A percentile compares a stretch with the other conserved stretches of the same genome.
Conservation (phyloP, 1,284 basidiomycete genomes). For the Trichosporon sp. region DNA sequence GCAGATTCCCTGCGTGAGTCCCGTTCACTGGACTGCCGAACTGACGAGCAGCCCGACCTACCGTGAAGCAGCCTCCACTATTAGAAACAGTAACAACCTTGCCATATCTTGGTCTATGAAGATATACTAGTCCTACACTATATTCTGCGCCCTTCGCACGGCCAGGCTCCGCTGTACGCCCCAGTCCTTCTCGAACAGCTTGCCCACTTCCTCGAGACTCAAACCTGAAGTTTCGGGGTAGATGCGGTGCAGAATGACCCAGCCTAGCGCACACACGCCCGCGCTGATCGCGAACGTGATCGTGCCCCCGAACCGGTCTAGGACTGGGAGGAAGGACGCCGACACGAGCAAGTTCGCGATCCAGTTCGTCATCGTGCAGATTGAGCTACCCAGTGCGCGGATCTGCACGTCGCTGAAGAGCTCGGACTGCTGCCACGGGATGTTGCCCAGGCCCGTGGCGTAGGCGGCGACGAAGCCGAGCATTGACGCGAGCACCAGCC, state of each 20-base stretch:
- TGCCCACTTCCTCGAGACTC: constrained; percentile 58
- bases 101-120: not conserved
- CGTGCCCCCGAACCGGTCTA: constrained; percentile 72
- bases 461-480: constrained; percentile 80
- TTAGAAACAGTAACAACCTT: not conserved
- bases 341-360: constrained; percentile 72
- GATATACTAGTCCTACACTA: not conserved
- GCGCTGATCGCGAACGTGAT: constrained; percentile 81
- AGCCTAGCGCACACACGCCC: constrained; percentile 70
- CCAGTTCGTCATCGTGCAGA: constrained; percentile 82
- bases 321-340: constrained; percentile 73
- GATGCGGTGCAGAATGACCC: constrained; percentile 68
- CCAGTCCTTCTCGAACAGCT: constrained; percentile 58
- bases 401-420: constrained; percentile 73
- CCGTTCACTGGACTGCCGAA: too few species aligned
- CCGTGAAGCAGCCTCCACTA: too few species aligned
- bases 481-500: constrained; percentile 73
- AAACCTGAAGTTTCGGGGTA: constrained; percentile 72
- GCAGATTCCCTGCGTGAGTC: too few species aligned
- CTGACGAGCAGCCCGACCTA: too few species aligned
- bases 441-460: constrained; percentile 74
- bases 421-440: constrained; percentile 86
- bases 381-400: constrained; percentile 75
- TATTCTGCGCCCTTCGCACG: constrained; percentile 35
- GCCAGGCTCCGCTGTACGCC: constrained; percentile 56